These are phyloP conservation scores for Talaromyces sp. DNA, from an alignment of 2,329 filamentous ascomycete species.

Conservation along the genomic window DNA sequence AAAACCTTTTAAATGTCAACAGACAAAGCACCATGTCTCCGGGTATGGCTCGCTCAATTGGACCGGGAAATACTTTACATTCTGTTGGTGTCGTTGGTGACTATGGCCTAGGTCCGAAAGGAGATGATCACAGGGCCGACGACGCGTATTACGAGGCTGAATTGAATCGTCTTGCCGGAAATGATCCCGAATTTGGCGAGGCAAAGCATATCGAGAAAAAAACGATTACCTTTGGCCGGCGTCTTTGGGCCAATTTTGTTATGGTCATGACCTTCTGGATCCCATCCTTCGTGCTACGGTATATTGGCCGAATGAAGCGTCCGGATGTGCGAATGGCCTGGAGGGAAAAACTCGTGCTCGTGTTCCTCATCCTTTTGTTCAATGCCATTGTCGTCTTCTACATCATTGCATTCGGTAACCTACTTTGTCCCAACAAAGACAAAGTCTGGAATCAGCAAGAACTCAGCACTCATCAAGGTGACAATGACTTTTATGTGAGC, in stretches of 20 bases:
- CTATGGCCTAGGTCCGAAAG: slow-evolving; percentile 83
- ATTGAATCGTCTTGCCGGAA: slow-evolving; percentile 59
- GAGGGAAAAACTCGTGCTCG: slow-evolving; percentile 87
- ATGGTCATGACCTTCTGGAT: slow-evolving; percentile 94
- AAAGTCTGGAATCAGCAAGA: slow-evolving; percentile 78
- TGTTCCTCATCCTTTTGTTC: slow-evolving; percentile 72
- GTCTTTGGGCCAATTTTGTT: slow-evolving; percentile 73
- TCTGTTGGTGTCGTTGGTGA: slow-evolving; percentile 54
- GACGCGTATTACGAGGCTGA: slow-evolving; percentile 66
- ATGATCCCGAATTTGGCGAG: slow-evolving; percentile 72
- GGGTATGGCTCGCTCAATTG: slow-evolving; percentile 44
- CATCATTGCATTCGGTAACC: slow-evolving; percentile 77
- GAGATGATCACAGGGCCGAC: slow-evolving; percentile 69
- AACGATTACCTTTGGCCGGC: slow-evolving; percentile 58
- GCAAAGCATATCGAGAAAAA: slow-evolving; percentile 71
- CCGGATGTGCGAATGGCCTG: slow-evolving; percentile 96
- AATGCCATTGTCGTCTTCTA: slow-evolving; percentile 85
- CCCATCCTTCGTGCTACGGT: slow-evolving; percentile 76
- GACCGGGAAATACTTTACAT: slow-evolving; percentile 41
- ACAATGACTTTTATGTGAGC: slow-evolving; percentile 78
- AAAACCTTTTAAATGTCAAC: slow-evolving; percentile 64
- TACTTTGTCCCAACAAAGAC: slow-evolving; percentile 86
- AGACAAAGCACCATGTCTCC: slow-evolving; percentile 48
- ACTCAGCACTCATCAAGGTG: slow-evolving; percentile 64
- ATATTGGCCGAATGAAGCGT: slow-evolving; percentile 88